phyloP scores from a whole-genome alignment of 1,284 basidiomycete genomes.

The Cryptococcus sp. region DNA sequence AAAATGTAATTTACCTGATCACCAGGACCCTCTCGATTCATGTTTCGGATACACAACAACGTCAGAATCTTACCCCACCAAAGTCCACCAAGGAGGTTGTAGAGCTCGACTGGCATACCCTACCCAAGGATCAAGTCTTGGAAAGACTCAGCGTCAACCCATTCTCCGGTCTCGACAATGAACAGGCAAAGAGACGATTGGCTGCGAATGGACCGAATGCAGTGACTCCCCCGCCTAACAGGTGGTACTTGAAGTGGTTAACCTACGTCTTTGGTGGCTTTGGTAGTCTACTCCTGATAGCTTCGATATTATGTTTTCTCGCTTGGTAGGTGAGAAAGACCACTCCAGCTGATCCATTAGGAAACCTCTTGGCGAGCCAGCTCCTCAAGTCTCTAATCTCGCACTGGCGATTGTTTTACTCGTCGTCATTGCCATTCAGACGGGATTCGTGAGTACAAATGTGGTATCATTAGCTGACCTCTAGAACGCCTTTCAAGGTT shows the following conservation, averaged over 20 bases:
- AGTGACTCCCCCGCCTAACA: slow-evolving; percentile 45
- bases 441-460: slow-evolving; percentile 40
- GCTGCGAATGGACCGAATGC: slow-evolving; percentile 47
- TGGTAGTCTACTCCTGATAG: slow-evolving; percentile 57
- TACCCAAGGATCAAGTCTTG: slow-evolving; percentile 52
- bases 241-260: slow-evolving; percentile 47
- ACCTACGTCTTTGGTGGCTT: slow-evolving; percentile 54
- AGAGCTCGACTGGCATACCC: slow-evolving; percentile 56
- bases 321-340: slow-evolving; percentile 40
- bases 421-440: slow-evolving; percentile 50
- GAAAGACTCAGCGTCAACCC: slow-evolving; percentile 53
- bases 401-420: slow-evolving; percentile 51
- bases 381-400: slow-evolving; percentile 49
- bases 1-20: background rate
- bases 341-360: slow-evolving; percentile 26
- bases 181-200: slow-evolving; percentile 53
- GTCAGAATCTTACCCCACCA: background rate
- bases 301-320: slow-evolving; percentile 51
- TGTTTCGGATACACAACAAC: slow-evolving; percentile 35
- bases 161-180: slow-evolving; percentile 52
- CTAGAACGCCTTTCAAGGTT: slow-evolving; percentile 49
- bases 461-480: background rate
- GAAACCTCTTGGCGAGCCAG: slow-evolving; percentile 50
- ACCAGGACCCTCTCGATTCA: slow-evolving; percentile 42
- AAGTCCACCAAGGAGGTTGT: slow-evolving; percentile 22